Percentiles rank a stretch among this genome's conserved stretches.
Evolutionary conservation across 306 rosid species (phyloP).

Genomic region (Vicia villosa): DNA sequence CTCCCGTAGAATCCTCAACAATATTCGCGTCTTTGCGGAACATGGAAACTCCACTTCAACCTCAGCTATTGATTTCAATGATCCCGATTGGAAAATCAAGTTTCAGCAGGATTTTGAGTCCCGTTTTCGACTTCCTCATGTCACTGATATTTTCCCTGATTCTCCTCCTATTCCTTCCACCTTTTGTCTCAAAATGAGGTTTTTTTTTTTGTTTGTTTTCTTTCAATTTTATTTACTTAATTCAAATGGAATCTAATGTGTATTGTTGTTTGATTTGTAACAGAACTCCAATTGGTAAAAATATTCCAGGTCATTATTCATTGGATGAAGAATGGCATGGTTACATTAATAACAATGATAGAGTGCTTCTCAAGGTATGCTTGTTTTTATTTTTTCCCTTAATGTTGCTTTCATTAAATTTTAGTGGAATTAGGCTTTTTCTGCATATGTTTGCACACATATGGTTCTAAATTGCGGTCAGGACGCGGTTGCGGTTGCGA

Average conservation of each 20-base stretch:
- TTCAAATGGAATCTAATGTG: neutral
- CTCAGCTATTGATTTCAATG: conserved; percentile 59
- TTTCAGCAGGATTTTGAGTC: conserved; percentile 68
- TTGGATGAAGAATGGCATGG: conserved; percentile 97
- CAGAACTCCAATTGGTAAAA: conserved; percentile 75
- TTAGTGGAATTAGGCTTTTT: neutral
- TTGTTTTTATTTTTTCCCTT: neutral
- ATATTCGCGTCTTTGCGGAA: conserved; percentile 38
- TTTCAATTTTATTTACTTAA: neutral
- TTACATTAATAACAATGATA: conserved; percentile 83
- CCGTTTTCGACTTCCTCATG: conserved; percentile 84
- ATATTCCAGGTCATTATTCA: conserved; percentile 66
- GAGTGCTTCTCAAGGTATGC: conserved; percentile 90
- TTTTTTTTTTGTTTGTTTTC: neutral
- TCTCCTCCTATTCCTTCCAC: conserved; percentile 83
- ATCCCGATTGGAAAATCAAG: conserved; percentile 87
- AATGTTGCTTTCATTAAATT: neutral
- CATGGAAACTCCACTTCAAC: conserved; percentile 8
- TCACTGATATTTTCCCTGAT: conserved; percentile 67
- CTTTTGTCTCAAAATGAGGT: conserved; percentile 97
- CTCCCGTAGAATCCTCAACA: conserved; percentile 7
- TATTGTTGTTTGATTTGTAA: conserved; percentile 6
- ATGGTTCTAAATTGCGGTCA: too few species aligned
- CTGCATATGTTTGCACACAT: too few species aligned
- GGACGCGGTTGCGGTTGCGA: too few species aligned